Evolutionary conservation across 305 asterid genomes (phyloP).

Genomic region (Plantago rigida): DNA sequence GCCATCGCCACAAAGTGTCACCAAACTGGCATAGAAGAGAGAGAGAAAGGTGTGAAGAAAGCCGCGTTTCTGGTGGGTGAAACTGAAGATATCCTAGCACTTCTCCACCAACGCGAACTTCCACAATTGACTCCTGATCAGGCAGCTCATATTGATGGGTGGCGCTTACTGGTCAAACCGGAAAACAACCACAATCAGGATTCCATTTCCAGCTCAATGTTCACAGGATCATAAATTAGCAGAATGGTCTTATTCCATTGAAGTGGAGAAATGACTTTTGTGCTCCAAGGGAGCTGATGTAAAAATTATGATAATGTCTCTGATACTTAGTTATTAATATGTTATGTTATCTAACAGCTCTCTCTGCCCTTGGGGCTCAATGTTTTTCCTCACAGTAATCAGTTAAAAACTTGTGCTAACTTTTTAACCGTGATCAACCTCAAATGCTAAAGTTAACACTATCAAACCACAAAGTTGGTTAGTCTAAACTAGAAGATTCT

Average conservation of each 20-base stretch:
- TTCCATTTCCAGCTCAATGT: conserved; percentile 8
- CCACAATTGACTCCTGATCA: conserved; percentile 19
- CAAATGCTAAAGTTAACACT: too few species aligned
- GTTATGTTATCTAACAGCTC: too few species aligned
- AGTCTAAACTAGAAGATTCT: too few species aligned
- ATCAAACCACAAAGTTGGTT: too few species aligned
- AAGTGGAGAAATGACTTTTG: conserved; percentile 10
- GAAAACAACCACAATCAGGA: conserved; percentile 12
- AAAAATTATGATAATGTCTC: not conserved
- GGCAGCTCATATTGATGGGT: conserved; percentile 29
- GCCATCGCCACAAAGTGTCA: conserved; percentile 36
- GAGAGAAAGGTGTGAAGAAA: conserved; percentile 31
- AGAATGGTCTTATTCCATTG: conserved; percentile 4
- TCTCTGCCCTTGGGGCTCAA: too few species aligned
- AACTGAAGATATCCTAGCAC: conserved; percentile 34
- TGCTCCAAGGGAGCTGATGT: not conserved
- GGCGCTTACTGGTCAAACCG: conserved; percentile 27
- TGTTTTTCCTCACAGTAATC: too few species aligned
- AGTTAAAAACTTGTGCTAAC: too few species aligned
- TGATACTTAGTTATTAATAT: too few species aligned
- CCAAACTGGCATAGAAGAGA: conserved; percentile 32
- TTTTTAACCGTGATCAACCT: too few species aligned
- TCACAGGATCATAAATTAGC: not conserved
- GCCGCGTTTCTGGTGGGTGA: conserved; percentile 36
- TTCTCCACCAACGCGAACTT: conserved; percentile 27